Evolutionary conservation across 2,329 filamentous ascomycete species (phyloP).

Genomic region (Alternaria incomplexa): DNA sequence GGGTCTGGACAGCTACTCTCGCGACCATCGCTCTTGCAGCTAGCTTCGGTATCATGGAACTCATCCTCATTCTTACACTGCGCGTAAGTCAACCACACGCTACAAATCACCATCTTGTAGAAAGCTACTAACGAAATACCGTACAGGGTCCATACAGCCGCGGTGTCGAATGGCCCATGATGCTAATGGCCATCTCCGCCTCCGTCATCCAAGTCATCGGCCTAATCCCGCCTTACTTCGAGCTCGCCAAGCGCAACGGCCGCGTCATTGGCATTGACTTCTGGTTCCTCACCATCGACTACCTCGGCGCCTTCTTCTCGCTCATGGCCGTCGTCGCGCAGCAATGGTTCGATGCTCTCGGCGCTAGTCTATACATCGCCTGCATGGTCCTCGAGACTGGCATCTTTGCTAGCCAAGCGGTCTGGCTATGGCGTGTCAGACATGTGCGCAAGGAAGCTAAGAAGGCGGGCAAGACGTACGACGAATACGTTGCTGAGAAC

Average conservation of each 20-base stretch:
- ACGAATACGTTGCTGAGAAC: conserved; percentile 54
- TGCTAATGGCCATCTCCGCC: conserved; percentile 64
- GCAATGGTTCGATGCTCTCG: conserved; percentile 66
- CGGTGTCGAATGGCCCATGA: conserved; percentile 61
- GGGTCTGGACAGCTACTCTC: conserved; percentile 54
- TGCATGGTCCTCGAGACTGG: conserved; percentile 65
- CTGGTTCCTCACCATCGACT: conserved; percentile 67
- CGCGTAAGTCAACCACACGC: conserved; percentile 47
- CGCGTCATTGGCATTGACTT: conserved; percentile 67
- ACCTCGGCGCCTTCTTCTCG: conserved; percentile 67
- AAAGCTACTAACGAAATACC: neutral
- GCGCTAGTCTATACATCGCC: conserved; percentile 65
- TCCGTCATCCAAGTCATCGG: conserved; percentile 63
- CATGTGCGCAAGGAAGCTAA: conserved; percentile 60
- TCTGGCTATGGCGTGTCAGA: conserved; percentile 65
- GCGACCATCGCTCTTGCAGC: conserved; percentile 50
- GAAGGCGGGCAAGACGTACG: conserved; percentile 59
- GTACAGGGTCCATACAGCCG: conserved; percentile 59
- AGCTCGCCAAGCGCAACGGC: conserved; percentile 66
- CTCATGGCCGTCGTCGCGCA: conserved; percentile 68
- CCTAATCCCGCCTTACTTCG: conserved; percentile 66
- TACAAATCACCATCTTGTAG: neutral
- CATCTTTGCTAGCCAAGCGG: conserved; percentile 64
- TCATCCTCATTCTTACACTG: conserved; percentile 63
- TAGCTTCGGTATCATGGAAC: conserved; percentile 61